Conservation (phyloP, 2,329 filamentous ascomycete genomes). For the Aspergillus neoniger region DNA sequence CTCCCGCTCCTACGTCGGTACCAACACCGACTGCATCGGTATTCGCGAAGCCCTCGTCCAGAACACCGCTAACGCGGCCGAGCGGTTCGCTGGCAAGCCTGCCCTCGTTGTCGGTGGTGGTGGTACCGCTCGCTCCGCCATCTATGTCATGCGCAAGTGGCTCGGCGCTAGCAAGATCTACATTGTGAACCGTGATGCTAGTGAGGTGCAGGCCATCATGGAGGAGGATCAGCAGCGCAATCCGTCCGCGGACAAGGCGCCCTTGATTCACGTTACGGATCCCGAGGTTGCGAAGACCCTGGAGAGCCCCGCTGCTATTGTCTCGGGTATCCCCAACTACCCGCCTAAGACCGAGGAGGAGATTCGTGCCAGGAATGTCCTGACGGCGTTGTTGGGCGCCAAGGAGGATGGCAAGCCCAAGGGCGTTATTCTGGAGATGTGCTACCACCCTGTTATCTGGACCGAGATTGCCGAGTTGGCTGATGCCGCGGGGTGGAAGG, state of each 20-base stretch:
- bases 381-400: slow-evolving; percentile 40
- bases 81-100: slow-evolving; percentile 53
- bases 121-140: slow-evolving; percentile 73
- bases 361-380: slow-evolving; percentile 58
- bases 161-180: slow-evolving; percentile 70
- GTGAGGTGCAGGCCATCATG: slow-evolving; percentile 68
- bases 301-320: slow-evolving; percentile 65
- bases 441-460: slow-evolving; percentile 72
- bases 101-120: slow-evolving; percentile 76
- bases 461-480: slow-evolving; percentile 67
- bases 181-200: slow-evolving; percentile 71
- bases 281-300: slow-evolving; percentile 61
- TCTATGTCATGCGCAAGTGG: slow-evolving; percentile 73
- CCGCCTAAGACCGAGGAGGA: slow-evolving; percentile 67
- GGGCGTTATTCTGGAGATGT: slow-evolving; percentile 77
- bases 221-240: slow-evolving; percentile 63
- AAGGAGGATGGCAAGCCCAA: slow-evolving; percentile 44
- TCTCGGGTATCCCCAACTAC: slow-evolving; percentile 76
- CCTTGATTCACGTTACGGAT: slow-evolving; percentile 62
- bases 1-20: slow-evolving; percentile 61
- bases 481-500: slow-evolving; percentile 66
- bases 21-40: slow-evolving; percentile 80
- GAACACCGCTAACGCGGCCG: slow-evolving; percentile 41
- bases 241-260: slow-evolving; percentile 37
- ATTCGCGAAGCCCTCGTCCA: slow-evolving; percentile 71